A percentile compares a stretch with the other conserved stretches of the same genome.
phyloP scores from a whole-genome alignment of 371 early-diverging fungal species.

The Saksenaea vasiformis region DNA sequence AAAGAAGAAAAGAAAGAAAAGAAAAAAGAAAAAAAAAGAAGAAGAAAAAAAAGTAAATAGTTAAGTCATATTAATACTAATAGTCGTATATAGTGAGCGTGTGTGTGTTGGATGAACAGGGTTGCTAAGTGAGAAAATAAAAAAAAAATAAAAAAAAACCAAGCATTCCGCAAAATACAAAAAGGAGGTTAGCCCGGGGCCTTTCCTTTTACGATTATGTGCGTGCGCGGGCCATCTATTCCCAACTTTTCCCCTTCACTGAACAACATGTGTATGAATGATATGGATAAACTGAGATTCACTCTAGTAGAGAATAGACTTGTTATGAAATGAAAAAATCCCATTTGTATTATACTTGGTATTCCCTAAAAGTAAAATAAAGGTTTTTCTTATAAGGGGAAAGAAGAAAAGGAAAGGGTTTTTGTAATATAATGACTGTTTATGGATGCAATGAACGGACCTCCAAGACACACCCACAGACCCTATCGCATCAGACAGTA shows the following conservation, averaged over 20 bases:
- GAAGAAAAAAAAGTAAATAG: neutral
- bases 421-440: neutral
- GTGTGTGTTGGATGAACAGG: neutral
- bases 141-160: neutral
- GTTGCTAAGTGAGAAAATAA: neutral
- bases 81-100: too few relatives aligned
- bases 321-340: too few relatives aligned
- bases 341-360: too few relatives aligned
- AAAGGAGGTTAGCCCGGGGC: neutral
- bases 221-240: neutral
- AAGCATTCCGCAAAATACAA: neutral
- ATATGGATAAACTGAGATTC: too few relatives aligned
- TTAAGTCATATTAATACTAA: neutral
- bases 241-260: neutral
- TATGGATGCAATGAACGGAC: constrained; percentile 7
- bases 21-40: neutral
- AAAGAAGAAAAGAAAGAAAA: neutral
- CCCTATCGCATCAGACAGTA: constrained; percentile 4
- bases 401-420: neutral
- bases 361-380: too few relatives aligned
- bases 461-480: neutral
- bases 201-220: neutral
- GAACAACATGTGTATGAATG: too few relatives aligned
- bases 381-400: too few relatives aligned
- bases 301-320: too few relatives aligned